Evolutionary conservation across 192 early-diverging fungal genomes (phyloP).

Genomic region (Podila minutissima): DNA sequence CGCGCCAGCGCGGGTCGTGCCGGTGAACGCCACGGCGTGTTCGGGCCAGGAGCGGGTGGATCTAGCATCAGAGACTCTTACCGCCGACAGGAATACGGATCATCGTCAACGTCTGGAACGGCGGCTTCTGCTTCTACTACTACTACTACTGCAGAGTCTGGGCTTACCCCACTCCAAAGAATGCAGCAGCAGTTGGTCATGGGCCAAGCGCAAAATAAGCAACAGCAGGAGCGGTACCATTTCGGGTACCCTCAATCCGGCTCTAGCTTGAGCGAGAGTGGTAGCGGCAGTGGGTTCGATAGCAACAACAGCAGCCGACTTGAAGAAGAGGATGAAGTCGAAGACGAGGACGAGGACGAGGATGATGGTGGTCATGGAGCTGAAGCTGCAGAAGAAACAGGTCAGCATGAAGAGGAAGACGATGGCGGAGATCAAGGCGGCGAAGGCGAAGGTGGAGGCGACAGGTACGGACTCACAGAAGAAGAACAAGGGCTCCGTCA

Average conservation of each 20-base stretch:
- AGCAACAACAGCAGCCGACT: constrained; percentile 36
- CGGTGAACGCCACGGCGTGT: background rate
- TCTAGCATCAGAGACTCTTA: background rate
- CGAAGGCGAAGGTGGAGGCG: background rate
- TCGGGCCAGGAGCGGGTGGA: background rate
- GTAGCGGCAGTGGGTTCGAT: constrained; percentile 12
- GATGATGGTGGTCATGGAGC: background rate
- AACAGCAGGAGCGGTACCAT: constrained; percentile 13
- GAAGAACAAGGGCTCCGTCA: background rate
- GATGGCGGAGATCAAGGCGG: background rate
- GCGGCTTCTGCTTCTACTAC: background rate
- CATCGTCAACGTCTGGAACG: background rate
- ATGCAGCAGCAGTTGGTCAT: constrained; percentile 37
- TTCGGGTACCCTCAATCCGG: constrained; percentile 35
- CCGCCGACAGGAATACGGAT: background rate
- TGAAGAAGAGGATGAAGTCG: constrained; percentile 24
- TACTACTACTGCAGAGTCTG: background rate
- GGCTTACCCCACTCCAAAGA: constrained; percentile 29
- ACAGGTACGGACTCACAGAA: background rate
- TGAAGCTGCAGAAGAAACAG: background rate
- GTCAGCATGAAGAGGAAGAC: background rate
- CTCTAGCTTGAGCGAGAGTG: constrained; percentile 9
- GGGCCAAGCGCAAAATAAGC: constrained; percentile 16
- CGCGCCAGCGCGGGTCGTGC: background rate
- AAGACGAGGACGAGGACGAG: background rate